phyloP scores from a whole-genome alignment of 148 eudicot genomes.

The Chenopodium album region DNA sequence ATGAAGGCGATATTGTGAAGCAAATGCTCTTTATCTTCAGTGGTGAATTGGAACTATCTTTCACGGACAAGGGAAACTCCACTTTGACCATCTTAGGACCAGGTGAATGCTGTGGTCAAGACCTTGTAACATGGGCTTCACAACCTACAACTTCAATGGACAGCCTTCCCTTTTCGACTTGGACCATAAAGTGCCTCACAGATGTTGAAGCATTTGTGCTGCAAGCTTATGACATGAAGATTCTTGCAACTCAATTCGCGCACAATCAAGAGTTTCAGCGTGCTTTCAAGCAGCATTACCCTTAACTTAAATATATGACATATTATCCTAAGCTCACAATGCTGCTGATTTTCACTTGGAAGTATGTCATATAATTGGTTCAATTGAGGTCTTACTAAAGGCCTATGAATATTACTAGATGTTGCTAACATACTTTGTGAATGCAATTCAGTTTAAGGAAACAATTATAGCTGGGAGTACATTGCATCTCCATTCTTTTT shows the following conservation, averaged over 20 bases:
- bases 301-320: not conserved
- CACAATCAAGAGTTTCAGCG: slow-evolving; percentile 18
- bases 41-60: slow-evolving; percentile 10
- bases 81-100: not conserved
- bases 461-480: too few relatives aligned
- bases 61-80: slow-evolving; percentile 3
- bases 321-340: not conserved
- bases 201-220: too few relatives aligned
- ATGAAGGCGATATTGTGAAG: slow-evolving; percentile 8
- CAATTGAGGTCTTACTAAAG: not conserved
- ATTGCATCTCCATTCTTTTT: too few relatives aligned
- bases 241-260: slow-evolving; percentile 13
- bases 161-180: slow-evolving; percentile 15
- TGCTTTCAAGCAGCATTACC: slow-evolving; percentile 22
- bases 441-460: too few relatives aligned
- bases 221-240: slow-evolving; percentile 10
- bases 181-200: slow-evolving; percentile 18
- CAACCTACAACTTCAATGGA: slow-evolving; percentile 15
- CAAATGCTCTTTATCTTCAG: slow-evolving; percentile 15
- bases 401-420: too few relatives aligned
- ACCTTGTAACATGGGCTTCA: slow-evolving; percentile 20
- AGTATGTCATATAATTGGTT: not conserved
- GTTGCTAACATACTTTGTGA: too few relatives aligned
- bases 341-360: too few relatives aligned
- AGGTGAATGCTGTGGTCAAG: slow-evolving; percentile 17